Base-by-base conservation (phyloP, 1,139 yeast genomes). In the Yamadazyma aaseri region DNA sequence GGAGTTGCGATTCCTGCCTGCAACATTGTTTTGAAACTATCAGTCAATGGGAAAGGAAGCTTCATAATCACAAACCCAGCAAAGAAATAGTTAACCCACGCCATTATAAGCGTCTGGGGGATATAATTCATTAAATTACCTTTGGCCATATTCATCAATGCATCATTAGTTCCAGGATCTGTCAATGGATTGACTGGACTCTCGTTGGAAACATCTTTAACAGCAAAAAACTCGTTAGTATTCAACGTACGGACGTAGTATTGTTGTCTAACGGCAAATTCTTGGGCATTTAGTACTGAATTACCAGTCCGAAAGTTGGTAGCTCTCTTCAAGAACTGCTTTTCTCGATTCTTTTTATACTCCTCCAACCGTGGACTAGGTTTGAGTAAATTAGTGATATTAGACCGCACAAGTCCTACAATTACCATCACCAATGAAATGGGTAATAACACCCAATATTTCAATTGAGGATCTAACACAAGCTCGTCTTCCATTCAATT, bases 21-120 rank as follows among this genome's bases (percentile, higher is more conserved):
- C 28, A 94, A 63, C 96, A 92, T 90, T 38, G 83, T 76, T 58
- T 92, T 92, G 67, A 92, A 92, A 40, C 94, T 81, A 28, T 82
- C 74, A 0, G 98, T 92, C 35, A 92, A 63, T 2, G 96, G 95
- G 44, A 68, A 69, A 4, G 74, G 74, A 25, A 68, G 54, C 45
- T 65, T 67, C 74, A 69, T 86, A 32, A 90, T 76, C 14, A 92
- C 84, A 50, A 89, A 87, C 1, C 97, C 97, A 6, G 94, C 89
- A 57, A 89, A 92, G 63, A 92, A 87, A 49, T 81, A 86, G 55
- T 87, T 87, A 45, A 90, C 92, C 96, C 97, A 92, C 47, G 90
- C 90, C 97, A 92, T 90, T 48, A 90, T 83, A 31, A 89, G 58
- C 0, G 97, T 87, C 60, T 92, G 97, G 1, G 97, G 97, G 13